A percentile compares a stretch with the other conserved stretches of the same genome.
Evolutionary conservation across 2,329 filamentous ascomycete species (phyloP).

Genomic region (Sclerotinia glacialis): DNA sequence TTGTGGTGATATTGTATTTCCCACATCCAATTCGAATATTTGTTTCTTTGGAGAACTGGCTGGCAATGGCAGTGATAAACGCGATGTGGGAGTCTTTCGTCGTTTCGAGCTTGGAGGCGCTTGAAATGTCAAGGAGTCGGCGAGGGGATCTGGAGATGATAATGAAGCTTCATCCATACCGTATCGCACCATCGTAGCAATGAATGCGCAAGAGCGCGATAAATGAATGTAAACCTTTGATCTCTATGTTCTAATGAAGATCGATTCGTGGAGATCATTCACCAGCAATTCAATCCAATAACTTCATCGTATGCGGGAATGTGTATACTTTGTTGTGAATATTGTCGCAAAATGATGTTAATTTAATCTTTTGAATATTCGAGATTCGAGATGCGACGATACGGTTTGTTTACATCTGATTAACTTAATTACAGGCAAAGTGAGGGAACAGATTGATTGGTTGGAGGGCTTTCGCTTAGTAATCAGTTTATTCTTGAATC

Average conservation of each 20-base stretch:
- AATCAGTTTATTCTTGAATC: not conserved
- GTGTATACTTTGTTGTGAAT: conserved; percentile 15
- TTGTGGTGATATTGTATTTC: conserved; percentile 39
- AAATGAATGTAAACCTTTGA: not conserved
- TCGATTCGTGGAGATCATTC: conserved; percentile 19
- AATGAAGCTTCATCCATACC: conserved; percentile 31
- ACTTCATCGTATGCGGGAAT: conserved; percentile 4
- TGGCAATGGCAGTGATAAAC: conserved; percentile 32
- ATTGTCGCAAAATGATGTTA: conserved; percentile 22
- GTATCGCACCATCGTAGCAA: conserved; percentile 18
- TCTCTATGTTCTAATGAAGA: conserved; percentile 13
- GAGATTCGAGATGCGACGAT: conserved; percentile 19
- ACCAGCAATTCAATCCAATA: not conserved
- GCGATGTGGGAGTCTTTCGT: conserved; percentile 29
- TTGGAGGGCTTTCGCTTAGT: not conserved
- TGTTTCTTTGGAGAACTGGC: conserved; percentile 39
- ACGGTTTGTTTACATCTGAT: conserved; percentile 21
- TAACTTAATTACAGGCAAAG: not conserved
- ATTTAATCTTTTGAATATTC: not conserved
- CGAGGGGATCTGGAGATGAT: conserved; percentile 41
- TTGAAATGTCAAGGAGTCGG: conserved; percentile 33
- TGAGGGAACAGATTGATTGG: not conserved
- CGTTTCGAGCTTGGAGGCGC: conserved; percentile 36
- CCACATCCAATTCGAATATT: conserved; percentile 40
- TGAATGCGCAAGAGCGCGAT: conserved; percentile 11